These are phyloP conservation scores for Alternaria arbusti DNA, from an alignment of 2,329 filamentous ascomycete species.

Conservation along the genomic window DNA sequence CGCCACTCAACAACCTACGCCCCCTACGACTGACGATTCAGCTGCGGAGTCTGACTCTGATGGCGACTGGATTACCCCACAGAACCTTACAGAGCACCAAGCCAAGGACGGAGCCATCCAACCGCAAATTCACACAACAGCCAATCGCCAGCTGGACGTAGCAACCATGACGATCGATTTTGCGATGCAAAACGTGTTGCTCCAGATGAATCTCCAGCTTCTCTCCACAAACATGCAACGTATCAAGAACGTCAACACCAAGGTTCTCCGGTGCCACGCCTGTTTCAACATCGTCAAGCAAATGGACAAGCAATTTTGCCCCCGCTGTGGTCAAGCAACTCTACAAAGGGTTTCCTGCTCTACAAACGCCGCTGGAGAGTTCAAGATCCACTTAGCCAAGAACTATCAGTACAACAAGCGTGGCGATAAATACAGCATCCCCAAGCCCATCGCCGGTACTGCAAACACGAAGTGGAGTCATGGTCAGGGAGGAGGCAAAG, in stretches of 20 bases:
- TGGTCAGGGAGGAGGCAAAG: constrained; percentile 75
- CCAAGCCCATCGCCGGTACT: constrained; percentile 83
- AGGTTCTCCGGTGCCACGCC: constrained; percentile 85
- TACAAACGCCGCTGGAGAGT: constrained; percentile 79
- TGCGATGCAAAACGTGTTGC: constrained; percentile 95
- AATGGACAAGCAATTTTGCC: constrained; percentile 90
- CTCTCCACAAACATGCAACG: constrained; percentile 79
- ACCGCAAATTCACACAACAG: constrained; percentile 53
- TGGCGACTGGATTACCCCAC: constrained; percentile 90
- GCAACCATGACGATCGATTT: constrained; percentile 95
- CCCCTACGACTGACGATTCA: constrained; percentile 22
- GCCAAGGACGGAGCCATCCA: constrained; percentile 62
- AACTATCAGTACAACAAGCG: constrained; percentile 97
- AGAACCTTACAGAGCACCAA: constrained; percentile 86
- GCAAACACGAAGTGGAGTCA: constrained; percentile 73
- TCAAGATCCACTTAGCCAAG: constrained; percentile 85
- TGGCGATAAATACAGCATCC: constrained; percentile 90
- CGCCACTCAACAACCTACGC: constrained; percentile 21
- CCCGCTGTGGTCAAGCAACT: constrained; percentile 85
- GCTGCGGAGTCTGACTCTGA: constrained; percentile 22
- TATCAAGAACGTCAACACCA: constrained; percentile 85
- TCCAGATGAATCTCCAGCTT: constrained; percentile 93
- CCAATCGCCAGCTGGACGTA: constrained; percentile 73
- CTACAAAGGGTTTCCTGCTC: constrained; percentile 85
- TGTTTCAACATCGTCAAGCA: constrained; percentile 81